Evolutionary conservation across 306 rosid genomes (phyloP).

Genomic region (Pterocarpus santalinus): DNA sequence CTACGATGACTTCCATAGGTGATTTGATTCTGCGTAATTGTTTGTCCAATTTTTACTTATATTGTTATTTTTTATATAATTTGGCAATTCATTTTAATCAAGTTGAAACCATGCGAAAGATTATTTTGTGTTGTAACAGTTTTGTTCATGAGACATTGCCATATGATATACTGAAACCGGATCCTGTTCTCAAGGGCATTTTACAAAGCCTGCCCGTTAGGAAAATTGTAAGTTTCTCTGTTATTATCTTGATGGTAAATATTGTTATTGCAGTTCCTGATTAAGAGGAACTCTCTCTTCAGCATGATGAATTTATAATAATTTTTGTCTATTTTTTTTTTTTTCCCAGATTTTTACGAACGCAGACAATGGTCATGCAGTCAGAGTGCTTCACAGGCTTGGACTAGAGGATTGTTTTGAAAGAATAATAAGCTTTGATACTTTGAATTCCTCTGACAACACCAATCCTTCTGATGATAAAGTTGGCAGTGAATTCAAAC

Average conservation of each 20-base stretch:
- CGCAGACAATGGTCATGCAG: constrained; percentile 68
- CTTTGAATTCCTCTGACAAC: constrained; percentile 61
- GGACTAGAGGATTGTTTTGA: constrained; percentile 94
- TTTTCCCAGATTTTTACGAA: constrained; percentile 73
- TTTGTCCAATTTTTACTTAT: background rate
- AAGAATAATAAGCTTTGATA: constrained; percentile 78
- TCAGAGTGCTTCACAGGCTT: constrained; percentile 71
- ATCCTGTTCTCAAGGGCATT: constrained; percentile 75
- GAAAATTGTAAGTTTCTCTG: constrained; percentile 69
- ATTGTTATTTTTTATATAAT: too few species aligned
- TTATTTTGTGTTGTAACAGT: constrained; percentile 51
- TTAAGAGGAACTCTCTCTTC: background rate
- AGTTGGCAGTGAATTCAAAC: constrained; percentile 16
- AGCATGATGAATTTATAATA: background rate
- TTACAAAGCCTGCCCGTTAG: constrained; percentile 78
- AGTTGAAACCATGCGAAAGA: constrained; percentile 19
- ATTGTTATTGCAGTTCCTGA: too few species aligned
- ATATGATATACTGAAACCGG: constrained; percentile 74
- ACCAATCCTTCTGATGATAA: constrained; percentile 30
- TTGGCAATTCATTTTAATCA: constrained; percentile 8
- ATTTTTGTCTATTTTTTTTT: background rate
- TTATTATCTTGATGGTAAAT: background rate
- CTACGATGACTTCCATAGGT: constrained; percentile 82
- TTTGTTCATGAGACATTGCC: constrained; percentile 89
- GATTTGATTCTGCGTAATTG: constrained; percentile 11